phyloP scores from a whole-genome alignment of 768 basidiomycete genomes.

The Boletellus emodensis region DNA sequence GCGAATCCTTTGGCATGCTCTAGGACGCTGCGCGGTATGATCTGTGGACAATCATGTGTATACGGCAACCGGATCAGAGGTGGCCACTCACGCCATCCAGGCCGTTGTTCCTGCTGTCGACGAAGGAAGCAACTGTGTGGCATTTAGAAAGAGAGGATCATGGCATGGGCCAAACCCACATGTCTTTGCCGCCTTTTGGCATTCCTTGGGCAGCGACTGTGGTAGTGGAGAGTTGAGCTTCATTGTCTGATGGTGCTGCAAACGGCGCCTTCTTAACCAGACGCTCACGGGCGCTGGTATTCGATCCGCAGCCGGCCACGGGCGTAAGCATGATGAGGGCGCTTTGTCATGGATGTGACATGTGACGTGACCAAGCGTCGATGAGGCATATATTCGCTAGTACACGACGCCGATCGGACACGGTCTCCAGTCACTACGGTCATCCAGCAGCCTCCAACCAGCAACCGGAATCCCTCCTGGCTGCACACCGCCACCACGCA shows the following conservation, averaged over 20 bases:
- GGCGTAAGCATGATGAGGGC: constrained; percentile 1
- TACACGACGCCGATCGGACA: constrained; percentile 69
- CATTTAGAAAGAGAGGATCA: not conserved
- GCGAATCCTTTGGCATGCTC: constrained; percentile 73
- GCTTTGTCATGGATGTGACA: constrained; percentile 19
- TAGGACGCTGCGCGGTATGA: constrained; percentile 53
- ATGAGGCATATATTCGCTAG: no score
- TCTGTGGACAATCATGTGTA: constrained; percentile 28
- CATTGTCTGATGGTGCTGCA: constrained; percentile 26
- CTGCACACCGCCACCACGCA: not conserved
- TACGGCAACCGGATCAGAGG: not conserved
- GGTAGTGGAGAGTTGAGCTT: constrained; percentile 50
- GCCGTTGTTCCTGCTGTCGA: constrained; percentile 75
- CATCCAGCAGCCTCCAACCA: constrained; percentile 56
- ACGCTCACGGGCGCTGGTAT: no score
- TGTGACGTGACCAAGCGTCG: constrained; percentile 19
- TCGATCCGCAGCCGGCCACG: no score
- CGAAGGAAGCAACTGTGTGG: constrained; percentile 72
- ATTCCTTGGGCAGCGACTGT: constrained; percentile 71
- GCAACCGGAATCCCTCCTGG: constrained; percentile 1
- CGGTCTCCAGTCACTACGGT: constrained; percentile 49
- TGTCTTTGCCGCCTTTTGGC: constrained; percentile 82
- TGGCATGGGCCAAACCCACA: constrained; percentile 42
- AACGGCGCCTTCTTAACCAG: no score
- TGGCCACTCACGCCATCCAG: constrained; percentile 63